A percentile compares a stretch with the other conserved stretches of the same genome.
phyloP scores from a whole-genome alignment of 768 basidiomycete species.

The Xerocomus spinulosus region DNA sequence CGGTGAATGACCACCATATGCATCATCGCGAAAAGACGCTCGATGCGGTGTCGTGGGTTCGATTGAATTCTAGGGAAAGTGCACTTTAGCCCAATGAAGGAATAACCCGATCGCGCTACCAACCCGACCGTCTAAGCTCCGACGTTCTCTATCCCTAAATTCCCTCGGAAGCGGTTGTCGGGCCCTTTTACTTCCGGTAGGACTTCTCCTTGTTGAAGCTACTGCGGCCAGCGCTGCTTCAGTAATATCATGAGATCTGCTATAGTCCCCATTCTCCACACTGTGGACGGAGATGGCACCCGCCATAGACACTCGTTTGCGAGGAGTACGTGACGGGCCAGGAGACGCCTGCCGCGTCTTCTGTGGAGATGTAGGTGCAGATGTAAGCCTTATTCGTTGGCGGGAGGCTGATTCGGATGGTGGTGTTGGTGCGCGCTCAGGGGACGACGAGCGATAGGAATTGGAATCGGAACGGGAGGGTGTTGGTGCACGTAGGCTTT shows the following conservation, averaged over 20 bases:
- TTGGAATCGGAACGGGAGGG: constrained; percentile 30
- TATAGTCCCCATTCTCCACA: constrained; percentile 21
- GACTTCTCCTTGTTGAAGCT: constrained; percentile 52
- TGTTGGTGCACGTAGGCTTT: constrained; percentile 39
- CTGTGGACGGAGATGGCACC: constrained; percentile 28
- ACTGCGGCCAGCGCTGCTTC: constrained; percentile 59
- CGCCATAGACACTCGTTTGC: constrained; percentile 40
- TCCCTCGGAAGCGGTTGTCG: constrained; percentile 49
- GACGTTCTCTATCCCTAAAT: constrained; percentile 37
- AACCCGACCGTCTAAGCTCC: constrained; percentile 41
- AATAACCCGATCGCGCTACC: constrained; percentile 9
- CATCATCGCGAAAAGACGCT: constrained; percentile 21
- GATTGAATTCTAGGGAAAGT: constrained; percentile 22
- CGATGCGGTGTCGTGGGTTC: constrained; percentile 41
- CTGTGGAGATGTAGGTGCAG: constrained; percentile 45
- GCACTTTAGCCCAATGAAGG: background rate
- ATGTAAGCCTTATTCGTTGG: constrained; percentile 41
- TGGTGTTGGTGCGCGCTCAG: constrained; percentile 36
- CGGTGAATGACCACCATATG: constrained; percentile 18
- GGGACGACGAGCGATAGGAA: constrained; percentile 36
- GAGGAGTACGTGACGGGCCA: constrained; percentile 38
- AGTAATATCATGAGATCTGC: constrained; percentile 38
- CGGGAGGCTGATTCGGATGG: constrained; percentile 23
- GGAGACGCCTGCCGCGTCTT: constrained; percentile 37
- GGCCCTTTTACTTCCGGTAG: constrained; percentile 40